Base-by-base conservation (phyloP, 805 yeast genomes). In the Saccharomycopsis amapae region DNA sequence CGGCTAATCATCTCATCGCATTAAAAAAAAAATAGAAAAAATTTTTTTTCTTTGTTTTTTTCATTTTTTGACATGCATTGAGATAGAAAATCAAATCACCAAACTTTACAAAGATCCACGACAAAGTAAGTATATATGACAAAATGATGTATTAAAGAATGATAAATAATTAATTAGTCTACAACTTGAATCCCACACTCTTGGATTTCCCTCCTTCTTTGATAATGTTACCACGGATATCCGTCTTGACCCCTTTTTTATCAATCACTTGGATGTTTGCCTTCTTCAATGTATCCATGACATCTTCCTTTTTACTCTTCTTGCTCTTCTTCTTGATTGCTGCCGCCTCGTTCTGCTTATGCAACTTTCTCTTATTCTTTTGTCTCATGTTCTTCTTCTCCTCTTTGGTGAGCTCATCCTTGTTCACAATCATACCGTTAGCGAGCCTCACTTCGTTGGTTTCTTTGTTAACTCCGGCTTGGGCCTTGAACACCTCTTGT, bases 361-460 rank as follows among this genome's bases (percentile, higher is more conserved):
- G 19, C 18, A 15, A 15, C 19, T 44, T 42, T 23, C 49, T 34
- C 76, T 90, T 89, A 58, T 76, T 78, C 22, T 95, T 83, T 61
- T 96, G 73, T 70, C 96, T 79, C 57, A 87, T 68, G 61, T 95
- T 78, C 59, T 84, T 88, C 59, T 85, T 84, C 51, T 89, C 96
- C 39, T 84, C 95, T 52, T 88, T 75, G 10, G 81, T 72, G 62
- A 89, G 68, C 63, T 89, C 97, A 46, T 76, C 83, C 62, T 84
- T 83, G 10, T 94, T 75, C 65, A 84, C 77, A 2, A 87, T 80
- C 54, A 83, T 72, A 57, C 96, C 96, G 34, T 86, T 80, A 56
- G 78, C 78, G 54, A 86, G 68, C 49, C 75, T 68, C 17, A 86
- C 82, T 61, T 85, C 89, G 56, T 76, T 73, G 12, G 71, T 67